Conservation (phyloP, 2,329 filamentous ascomycete species). For the Paraconiothyrium brasiliense region DNA sequence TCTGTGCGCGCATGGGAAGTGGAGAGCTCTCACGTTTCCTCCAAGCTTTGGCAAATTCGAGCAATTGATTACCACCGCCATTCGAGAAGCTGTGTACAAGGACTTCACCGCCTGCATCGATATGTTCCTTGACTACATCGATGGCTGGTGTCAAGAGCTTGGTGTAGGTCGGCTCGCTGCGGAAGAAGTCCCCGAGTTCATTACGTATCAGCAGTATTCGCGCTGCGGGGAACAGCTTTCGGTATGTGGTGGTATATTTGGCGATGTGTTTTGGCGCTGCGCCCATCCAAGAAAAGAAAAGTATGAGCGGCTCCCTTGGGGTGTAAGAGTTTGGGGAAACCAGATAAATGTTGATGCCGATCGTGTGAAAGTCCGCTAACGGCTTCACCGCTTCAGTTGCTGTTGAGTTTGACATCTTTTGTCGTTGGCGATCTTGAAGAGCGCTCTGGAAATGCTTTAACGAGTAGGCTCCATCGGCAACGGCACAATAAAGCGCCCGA, state of each 20-base stretch:
- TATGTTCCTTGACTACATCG: slow-evolving; percentile 35
- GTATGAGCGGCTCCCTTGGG: slow-evolving; percentile 34
- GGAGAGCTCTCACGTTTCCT: slow-evolving; percentile 24
- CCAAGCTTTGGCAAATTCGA: slow-evolving; percentile 46
- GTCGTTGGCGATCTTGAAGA: not conserved
- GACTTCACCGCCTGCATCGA: slow-evolving; percentile 33
- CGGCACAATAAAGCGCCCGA: not conserved
- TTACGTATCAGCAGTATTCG: slow-evolving; percentile 44
- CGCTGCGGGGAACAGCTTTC: slow-evolving; percentile 40
- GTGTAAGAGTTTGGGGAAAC: slow-evolving; percentile 35
- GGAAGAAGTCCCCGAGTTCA: slow-evolving; percentile 43
- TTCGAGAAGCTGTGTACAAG: slow-evolving; percentile 50
- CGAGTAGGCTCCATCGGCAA: not conserved
- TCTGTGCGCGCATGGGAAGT: slow-evolving; percentile 41
- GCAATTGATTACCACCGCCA: slow-evolving; percentile 46
- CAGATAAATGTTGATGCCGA: slow-evolving; percentile 47
- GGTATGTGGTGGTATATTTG: slow-evolving; percentile 48
- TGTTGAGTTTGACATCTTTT: slow-evolving; percentile 1
- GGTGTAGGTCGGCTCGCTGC: slow-evolving; percentile 25
- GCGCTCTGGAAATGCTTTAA: not conserved
- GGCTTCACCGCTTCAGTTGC: slow-evolving; percentile 24
- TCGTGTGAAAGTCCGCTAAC: slow-evolving; percentile 41
- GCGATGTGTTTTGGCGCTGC: slow-evolving; percentile 48
- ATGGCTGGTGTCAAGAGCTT: slow-evolving; percentile 37
- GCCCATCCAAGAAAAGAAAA: slow-evolving; percentile 48